Percentiles rank a stretch among this genome's conserved stretches.
phyloP scores from a whole-genome alignment of 441 rosid species.

The Geranium incanum region DNA sequence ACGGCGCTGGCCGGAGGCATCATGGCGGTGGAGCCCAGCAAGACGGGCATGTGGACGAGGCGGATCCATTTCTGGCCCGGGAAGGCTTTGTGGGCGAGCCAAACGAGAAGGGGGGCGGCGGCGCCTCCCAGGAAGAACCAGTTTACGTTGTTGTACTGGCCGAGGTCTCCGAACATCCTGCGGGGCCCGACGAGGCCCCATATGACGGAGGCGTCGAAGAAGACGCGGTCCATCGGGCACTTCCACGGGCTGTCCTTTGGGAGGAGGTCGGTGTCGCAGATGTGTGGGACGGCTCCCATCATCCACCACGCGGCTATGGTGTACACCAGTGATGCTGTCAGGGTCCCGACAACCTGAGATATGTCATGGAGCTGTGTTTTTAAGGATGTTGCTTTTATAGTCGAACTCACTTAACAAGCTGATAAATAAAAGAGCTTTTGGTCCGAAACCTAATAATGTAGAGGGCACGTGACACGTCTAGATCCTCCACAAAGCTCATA shows the following conservation, averaged over 20 bases:
- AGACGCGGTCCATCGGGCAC: slow-evolving; percentile 68
- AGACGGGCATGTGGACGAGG: slow-evolving; percentile 69
- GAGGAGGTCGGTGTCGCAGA: slow-evolving; percentile 36
- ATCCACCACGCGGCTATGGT: slow-evolving; percentile 76
- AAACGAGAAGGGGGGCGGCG: slow-evolving; percentile 55
- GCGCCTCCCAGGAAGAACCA: slow-evolving; percentile 84
- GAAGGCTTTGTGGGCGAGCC: slow-evolving; percentile 59
- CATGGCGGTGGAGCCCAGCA: slow-evolving; percentile 59
- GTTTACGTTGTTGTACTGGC: slow-evolving; percentile 57
- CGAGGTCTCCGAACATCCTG: slow-evolving; percentile 57
- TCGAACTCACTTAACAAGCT: too few relatives aligned
- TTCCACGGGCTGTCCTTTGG: slow-evolving; percentile 75
- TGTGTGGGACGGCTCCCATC: slow-evolving; percentile 50
- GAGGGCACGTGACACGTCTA: too few relatives aligned
- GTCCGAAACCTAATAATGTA: too few relatives aligned
- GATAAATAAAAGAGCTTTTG: too few relatives aligned
- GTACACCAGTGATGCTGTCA: slow-evolving; percentile 69
- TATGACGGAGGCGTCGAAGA: slow-evolving; percentile 81
- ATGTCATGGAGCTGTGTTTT: neutral
- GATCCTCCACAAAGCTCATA: too few relatives aligned
- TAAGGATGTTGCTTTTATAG: neutral
- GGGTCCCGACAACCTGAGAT: slow-evolving; percentile 58
- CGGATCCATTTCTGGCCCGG: slow-evolving; percentile 69
- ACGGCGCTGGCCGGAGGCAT: slow-evolving; percentile 1
- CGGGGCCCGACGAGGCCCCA: slow-evolving; percentile 84